Percentiles rank a stretch among this genome's conserved stretches.
Conservation (phyloP, 1,284 basidiomycete genomes). For the Apiotrichum gracile region DNA sequence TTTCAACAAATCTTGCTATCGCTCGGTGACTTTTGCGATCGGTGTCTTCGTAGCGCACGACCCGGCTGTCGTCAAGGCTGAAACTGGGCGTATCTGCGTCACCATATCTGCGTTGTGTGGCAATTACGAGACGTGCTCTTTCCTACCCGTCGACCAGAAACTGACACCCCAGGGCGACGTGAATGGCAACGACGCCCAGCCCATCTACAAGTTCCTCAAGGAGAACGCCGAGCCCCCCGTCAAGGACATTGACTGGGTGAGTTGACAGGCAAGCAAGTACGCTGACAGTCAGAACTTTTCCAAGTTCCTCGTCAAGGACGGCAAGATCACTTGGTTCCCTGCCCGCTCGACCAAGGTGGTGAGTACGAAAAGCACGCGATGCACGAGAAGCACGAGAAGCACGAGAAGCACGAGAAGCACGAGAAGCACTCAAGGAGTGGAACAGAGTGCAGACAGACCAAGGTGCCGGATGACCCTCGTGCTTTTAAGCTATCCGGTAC, state of each 20-base stretch:
- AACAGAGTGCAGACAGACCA: no score
- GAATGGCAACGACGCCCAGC: conserved; percentile 50
- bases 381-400: neutral
- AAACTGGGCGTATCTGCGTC: no score
- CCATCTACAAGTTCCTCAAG: conserved; percentile 51
- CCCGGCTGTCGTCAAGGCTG: no score
- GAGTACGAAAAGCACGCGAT: conserved; percentile 11
- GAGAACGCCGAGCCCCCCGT: conserved; percentile 39
- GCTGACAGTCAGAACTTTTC: conserved; percentile 46
- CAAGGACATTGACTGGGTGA: conserved; percentile 45
- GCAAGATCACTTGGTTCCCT: conserved; percentile 51
- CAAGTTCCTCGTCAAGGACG: conserved; percentile 51
- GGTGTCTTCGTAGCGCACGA: no score
- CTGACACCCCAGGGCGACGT: conserved; percentile 43
- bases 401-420: neutral
- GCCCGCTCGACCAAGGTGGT: conserved; percentile 48
- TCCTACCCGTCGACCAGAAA: neutral
- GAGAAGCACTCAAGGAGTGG: no score
- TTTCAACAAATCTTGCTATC: no score
- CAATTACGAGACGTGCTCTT: no score
- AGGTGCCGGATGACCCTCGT: no score
- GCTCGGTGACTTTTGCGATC: no score
- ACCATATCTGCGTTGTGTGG: no score
- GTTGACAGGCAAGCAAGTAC: conserved; percentile 8
- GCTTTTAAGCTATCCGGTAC: no score